phyloP scores from a whole-genome alignment of 768 basidiomycete species.

The Brasilioporus rufonigricans region DNA sequence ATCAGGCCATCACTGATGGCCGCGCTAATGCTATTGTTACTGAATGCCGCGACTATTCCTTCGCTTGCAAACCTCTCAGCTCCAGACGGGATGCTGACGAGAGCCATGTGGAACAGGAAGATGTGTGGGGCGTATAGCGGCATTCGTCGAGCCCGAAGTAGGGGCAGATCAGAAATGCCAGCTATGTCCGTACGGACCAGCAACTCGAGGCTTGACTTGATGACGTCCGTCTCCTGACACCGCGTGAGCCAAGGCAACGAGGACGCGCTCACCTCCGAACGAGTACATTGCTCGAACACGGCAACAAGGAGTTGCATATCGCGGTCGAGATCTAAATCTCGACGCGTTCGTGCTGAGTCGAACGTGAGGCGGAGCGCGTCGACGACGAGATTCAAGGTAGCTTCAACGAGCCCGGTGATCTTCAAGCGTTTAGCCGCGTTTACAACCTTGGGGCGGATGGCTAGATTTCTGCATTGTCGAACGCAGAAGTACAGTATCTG shows the following conservation, averaged over 20 bases:
- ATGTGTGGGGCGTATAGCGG: conserved; percentile 76
- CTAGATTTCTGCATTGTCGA: conserved; percentile 55
- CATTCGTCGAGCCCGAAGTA: conserved; percentile 60
- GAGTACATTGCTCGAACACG: conserved; percentile 80
- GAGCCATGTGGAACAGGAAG: conserved; percentile 81
- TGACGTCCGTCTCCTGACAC: conserved; percentile 78
- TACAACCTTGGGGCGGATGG: conserved; percentile 46
- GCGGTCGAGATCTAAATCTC: conserved; percentile 65
- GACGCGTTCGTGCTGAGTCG: conserved; percentile 53
- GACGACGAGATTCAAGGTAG: conserved; percentile 61
- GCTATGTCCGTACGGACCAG: conserved; percentile 66
- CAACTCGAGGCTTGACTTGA: conserved; percentile 72
- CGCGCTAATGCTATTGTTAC: conserved; percentile 73
- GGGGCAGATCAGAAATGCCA: conserved; percentile 63
- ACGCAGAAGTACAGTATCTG: conserved; percentile 79
- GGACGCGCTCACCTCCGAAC: conserved; percentile 63
- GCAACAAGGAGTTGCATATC: conserved; percentile 82
- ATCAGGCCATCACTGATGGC: conserved; percentile 76
- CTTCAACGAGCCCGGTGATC: conserved; percentile 59
- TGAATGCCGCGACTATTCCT: conserved; percentile 78
- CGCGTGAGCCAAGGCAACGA: conserved; percentile 75
- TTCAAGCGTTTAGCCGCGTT: conserved; percentile 61
- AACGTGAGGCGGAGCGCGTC: conserved; percentile 67
- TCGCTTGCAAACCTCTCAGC: conserved; percentile 86
- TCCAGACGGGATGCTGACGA: conserved; percentile 71